A percentile compares a stretch with the other conserved stretches of the same genome.
Evolutionary conservation across 306 rosid genomes (phyloP).

Genomic region (Canavalia ensiformis): DNA sequence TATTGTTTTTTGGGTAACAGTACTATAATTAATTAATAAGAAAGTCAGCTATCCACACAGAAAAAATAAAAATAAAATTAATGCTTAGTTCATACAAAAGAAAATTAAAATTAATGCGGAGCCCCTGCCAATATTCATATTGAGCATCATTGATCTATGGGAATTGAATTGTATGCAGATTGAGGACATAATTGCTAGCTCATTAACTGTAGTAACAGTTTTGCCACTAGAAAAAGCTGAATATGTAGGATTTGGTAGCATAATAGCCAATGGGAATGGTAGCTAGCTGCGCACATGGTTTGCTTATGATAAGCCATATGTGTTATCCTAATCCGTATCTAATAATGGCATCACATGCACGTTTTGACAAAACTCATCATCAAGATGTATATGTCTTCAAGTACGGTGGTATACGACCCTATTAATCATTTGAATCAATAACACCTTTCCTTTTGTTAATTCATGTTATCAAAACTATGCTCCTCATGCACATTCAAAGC

Average conservation of each 20-base stretch:
- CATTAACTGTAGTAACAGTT: background rate
- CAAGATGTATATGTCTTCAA: slow-evolving; percentile 18
- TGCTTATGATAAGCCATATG: slow-evolving; percentile 43
- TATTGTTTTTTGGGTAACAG: no score
- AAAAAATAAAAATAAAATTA: no score
- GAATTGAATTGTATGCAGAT: background rate
- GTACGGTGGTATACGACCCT: slow-evolving; percentile 47
- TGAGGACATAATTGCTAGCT: slow-evolving; percentile 20
- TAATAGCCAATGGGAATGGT: slow-evolving; percentile 26
- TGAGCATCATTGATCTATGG: background rate
- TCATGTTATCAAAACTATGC: background rate
- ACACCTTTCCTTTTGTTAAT: slow-evolving; percentile 10
- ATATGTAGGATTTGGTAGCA: slow-evolving; percentile 8
- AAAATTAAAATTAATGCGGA: background rate
- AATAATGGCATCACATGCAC: slow-evolving; percentile 53
- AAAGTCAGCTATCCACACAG: background rate
- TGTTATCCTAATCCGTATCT: slow-evolving; percentile 31
- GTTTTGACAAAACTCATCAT: slow-evolving; percentile 45
- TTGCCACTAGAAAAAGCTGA: background rate
- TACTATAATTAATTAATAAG: background rate
- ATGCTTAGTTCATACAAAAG: background rate
- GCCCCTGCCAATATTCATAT: slow-evolving; percentile 1
- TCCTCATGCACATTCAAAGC: background rate
- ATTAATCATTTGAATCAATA: slow-evolving; percentile 44
- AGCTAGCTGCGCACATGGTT: slow-evolving; percentile 51